Evolutionary conservation across 1,284 basidiomycete species (phyloP).

Genomic region (Ceratobasidium sp.): DNA sequence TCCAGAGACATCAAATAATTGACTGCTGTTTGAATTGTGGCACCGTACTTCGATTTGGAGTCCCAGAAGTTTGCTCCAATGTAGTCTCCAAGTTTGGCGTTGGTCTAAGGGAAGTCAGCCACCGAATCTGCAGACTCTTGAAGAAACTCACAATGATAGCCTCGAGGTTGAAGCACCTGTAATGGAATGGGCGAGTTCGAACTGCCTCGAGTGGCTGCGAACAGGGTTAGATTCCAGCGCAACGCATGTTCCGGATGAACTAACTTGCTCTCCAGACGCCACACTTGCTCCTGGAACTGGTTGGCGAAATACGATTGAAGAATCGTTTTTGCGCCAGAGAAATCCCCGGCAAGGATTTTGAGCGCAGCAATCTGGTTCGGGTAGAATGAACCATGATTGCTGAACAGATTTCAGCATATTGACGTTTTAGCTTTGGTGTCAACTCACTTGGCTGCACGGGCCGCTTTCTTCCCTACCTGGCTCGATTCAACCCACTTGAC

Average conservation of each 20-base stretch:
- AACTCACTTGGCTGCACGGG: constrained; percentile 60
- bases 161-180: constrained; percentile 69
- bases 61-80: constrained; percentile 46
- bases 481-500: constrained; percentile 64
- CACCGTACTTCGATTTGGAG: constrained; percentile 41
- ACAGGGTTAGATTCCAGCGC: not conserved
- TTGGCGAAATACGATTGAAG: constrained; percentile 45
- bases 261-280: constrained; percentile 44
- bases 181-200: constrained; percentile 69
- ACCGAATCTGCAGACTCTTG: constrained; percentile 38
- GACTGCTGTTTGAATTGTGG: constrained; percentile 46
- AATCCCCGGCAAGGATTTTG: constrained; percentile 45
- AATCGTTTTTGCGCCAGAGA: constrained; percentile 41
- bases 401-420: constrained; percentile 45
- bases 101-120: constrained; percentile 38
- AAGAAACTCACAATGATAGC: constrained; percentile 65
- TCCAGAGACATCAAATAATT: constrained; percentile 45
- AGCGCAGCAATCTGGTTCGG: constrained; percentile 45
- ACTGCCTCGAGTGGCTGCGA: constrained; percentile 54
- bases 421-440: constrained; percentile 55
- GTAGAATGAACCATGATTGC: constrained; percentile 62
- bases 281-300: constrained; percentile 45
- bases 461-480: constrained; percentile 58
- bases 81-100: constrained; percentile 56
- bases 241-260: not conserved